Conservation (phyloP, 1,284 basidiomycete genomes). For the Exsudoporus floridanus region DNA sequence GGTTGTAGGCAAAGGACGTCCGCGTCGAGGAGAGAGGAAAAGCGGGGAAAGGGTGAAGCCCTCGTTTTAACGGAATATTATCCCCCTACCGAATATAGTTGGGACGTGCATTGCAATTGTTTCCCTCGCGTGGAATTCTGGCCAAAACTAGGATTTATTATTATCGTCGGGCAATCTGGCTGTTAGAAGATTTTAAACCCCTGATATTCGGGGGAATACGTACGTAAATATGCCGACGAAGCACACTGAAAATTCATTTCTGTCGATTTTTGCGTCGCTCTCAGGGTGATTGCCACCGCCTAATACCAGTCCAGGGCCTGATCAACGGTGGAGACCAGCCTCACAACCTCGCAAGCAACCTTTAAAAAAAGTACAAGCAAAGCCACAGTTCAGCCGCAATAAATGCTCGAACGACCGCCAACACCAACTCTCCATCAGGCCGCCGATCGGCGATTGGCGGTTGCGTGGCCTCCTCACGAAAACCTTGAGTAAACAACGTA, state of each 20-base stretch:
- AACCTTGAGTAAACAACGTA: constrained; percentile 12
- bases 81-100: constrained; percentile 68
- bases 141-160: constrained; percentile 60
- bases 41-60: constrained; percentile 59
- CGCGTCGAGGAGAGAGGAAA: constrained; percentile 48
- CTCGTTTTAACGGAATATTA: constrained; percentile 72
- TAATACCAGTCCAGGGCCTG: constrained; percentile 14
- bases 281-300: constrained; percentile 21
- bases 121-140: constrained; percentile 51
- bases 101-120: constrained; percentile 52
- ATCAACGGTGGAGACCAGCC: constrained; percentile 15
- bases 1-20: constrained; percentile 25
- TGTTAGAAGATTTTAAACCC: constrained; percentile 46
- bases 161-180: constrained; percentile 53
- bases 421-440: constrained; percentile 6
- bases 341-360: not conserved
- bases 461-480: constrained; percentile 24
- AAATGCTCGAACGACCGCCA: constrained; percentile 1
- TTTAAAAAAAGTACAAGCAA: not conserved
- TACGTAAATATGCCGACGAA: constrained; percentile 53
- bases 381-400: not conserved
- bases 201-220: constrained; percentile 52
- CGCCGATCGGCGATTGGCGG: constrained; percentile 34
- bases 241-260: constrained; percentile 27
- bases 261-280: constrained; percentile 22